Base-by-base conservation (phyloP, 371 early-diverging fungal genomes). In the Mortierella sp. region DNA sequence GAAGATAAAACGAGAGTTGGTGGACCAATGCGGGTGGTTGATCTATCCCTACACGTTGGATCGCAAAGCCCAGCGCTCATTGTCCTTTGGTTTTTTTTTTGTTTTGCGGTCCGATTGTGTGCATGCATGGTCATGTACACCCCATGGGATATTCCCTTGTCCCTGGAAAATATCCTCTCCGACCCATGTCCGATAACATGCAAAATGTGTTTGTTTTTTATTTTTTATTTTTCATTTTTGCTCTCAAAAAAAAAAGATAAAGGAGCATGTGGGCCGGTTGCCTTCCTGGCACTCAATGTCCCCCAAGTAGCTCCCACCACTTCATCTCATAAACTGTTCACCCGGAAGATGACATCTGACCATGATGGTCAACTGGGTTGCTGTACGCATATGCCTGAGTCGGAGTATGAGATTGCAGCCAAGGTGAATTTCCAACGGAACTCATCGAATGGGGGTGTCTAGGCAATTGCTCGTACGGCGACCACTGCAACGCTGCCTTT, bases 41-140 rank as follows among this genome's bases (percentile, higher is more conserved):
- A 38, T 60, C 60, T 60, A 60, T 60, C 60, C 60, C 60, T 29
- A 29, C 60, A 60, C 32, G 60, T 32, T 58, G 60, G 27, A 16
- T 58, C 29, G 3, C 56, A 11, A 4, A 8, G 56, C 12, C 27
- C 56, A 56, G 27, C 46, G 10, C 46, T 12, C 46, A 44, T 44
- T 44, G 11, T 44, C 11, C 2, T 12, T 46, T 46, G 10, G n/a
- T n/a, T n/a, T 10, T 46, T 46, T 46, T 44, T 46, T 27, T 56
- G 14, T 58, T 29, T 27, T 3, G 1, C 12, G 29, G 3, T 14
- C 27, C 14, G 29, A 12, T 58, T n/a, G 27, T 58, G 12, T 58
- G 27, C 27, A 27, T 12, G 58, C 29, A 58, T 56, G 56, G n/a
- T 16, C 14, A 18, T 11, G 27, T 16, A 18, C 18, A 21, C 38